Evolutionary conservation across 495 filamentous ascomycete species (phyloP).

Genomic region (Penicillium silybi): DNA sequence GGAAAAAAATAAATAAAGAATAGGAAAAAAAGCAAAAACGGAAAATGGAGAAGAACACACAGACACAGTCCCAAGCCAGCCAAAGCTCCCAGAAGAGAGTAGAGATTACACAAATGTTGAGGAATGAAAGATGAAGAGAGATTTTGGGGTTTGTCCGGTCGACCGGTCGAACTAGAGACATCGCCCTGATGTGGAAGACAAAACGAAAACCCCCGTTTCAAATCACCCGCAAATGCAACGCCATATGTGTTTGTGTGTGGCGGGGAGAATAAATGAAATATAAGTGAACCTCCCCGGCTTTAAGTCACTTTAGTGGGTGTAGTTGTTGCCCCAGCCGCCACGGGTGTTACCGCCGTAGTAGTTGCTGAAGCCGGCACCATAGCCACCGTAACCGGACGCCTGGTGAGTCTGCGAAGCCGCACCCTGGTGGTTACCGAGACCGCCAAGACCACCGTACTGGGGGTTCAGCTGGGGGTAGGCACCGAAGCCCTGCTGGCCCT

Average conservation of each 20-base stretch:
- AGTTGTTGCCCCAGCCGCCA: constrained; percentile 67
- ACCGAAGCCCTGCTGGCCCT: constrained; percentile 63
- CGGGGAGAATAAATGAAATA: constrained; percentile 6
- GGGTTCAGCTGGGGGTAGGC: constrained; percentile 75
- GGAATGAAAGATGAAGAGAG: constrained; percentile 28
- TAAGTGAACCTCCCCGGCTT: background rate
- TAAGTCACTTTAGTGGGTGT: constrained; percentile 37
- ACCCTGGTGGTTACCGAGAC: constrained; percentile 61
- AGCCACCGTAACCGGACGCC: constrained; percentile 43
- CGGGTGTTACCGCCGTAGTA: constrained; percentile 43
- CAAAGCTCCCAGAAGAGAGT: constrained; percentile 45
- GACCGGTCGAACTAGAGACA: constrained; percentile 13
- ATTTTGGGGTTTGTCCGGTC: constrained; percentile 21
- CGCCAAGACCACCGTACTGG: constrained; percentile 68
- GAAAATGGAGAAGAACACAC: constrained; percentile 15
- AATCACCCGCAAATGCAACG: constrained; percentile 37
- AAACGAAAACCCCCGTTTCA: constrained; percentile 25
- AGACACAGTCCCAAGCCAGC: constrained; percentile 32
- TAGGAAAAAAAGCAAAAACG: constrained; percentile 14
- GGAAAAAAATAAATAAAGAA: constrained; percentile 20
- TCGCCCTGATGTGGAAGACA: constrained; percentile 15
- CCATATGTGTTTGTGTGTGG: constrained; percentile 32
- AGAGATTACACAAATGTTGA: constrained; percentile 46
- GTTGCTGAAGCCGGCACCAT: constrained; percentile 53
- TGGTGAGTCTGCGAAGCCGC: constrained; percentile 60